Evolutionary conservation across 129 eudicot species (phyloP).

Genomic region (Flaveria bidentis): DNA sequence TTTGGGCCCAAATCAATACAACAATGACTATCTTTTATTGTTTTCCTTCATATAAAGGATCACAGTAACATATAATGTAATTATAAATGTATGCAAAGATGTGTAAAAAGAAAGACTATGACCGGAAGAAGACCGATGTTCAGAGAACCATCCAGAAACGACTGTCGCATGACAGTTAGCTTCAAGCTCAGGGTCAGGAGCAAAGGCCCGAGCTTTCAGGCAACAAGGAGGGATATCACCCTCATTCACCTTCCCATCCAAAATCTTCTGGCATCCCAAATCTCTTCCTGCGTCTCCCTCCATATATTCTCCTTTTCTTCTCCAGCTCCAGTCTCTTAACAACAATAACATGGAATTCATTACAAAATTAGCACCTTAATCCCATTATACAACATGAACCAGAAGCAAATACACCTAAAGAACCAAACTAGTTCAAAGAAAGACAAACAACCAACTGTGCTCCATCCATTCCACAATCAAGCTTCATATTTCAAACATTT

Average conservation of each 20-base stretch:
- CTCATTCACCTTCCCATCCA: conserved; percentile 77
- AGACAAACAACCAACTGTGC: too few relatives aligned
- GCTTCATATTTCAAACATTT: background rate
- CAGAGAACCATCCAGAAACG: conserved; percentile 98
- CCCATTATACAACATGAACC: background rate
- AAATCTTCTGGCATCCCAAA: conserved; percentile 69
- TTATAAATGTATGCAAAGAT: conserved; percentile 7
- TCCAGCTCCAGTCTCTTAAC: conserved; percentile 88
- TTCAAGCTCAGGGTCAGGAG: conserved; percentile 63
- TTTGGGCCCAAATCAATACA: background rate
- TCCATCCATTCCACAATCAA: background rate
- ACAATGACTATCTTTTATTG: background rate
- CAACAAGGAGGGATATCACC: conserved; percentile 70
- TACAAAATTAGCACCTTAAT: background rate
- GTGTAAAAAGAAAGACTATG: conserved; percentile 22
- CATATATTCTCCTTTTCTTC: conserved; percentile 67
- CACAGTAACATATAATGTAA: background rate
- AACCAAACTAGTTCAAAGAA: background rate
- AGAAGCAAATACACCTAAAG: background rate
- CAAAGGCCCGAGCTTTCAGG: conserved; percentile 62
- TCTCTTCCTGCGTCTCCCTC: conserved; percentile 80
- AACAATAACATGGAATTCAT: conserved; percentile 5
- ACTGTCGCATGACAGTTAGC: conserved; percentile 87
- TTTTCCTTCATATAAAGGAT: background rate
- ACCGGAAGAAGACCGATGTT: conserved; percentile 56